A percentile compares a stretch with the other conserved stretches of the same genome.
phyloP scores from a whole-genome alignment of 371 early-diverging fungal species.

The Globomyces sp. region DNA sequence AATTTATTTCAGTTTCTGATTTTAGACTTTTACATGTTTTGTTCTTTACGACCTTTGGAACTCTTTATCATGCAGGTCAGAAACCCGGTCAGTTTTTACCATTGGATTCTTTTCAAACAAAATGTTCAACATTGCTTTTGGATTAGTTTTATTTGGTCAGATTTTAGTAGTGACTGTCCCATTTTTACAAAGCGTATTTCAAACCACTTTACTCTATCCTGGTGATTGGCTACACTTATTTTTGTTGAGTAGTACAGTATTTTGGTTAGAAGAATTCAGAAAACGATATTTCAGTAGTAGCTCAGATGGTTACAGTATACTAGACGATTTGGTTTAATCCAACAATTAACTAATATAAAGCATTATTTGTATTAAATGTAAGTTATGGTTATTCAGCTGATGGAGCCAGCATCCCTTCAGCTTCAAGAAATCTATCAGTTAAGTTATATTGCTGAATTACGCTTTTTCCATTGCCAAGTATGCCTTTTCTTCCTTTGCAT shows the following conservation, averaged over 20 bases:
- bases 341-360: not conserved
- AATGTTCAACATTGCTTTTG: slow-evolving; percentile 83
- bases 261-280: slow-evolving; percentile 76
- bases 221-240: slow-evolving; percentile 68
- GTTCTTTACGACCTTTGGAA: slow-evolving; percentile 97
- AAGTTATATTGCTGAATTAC: slow-evolving; percentile 9
- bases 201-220: slow-evolving; percentile 77
- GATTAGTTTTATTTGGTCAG: slow-evolving; percentile 80
- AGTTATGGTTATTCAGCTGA: slow-evolving; percentile 16
- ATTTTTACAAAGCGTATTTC: slow-evolving; percentile 88
- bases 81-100: slow-evolving; percentile 73
- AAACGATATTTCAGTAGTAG: slow-evolving; percentile 41
- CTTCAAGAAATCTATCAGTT: slow-evolving; percentile 6
- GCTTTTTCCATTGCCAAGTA: slow-evolving; percentile 22
- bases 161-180: slow-evolving; percentile 86
- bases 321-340: slow-evolving; percentile 6
- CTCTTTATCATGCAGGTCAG: slow-evolving; percentile 86
- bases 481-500: slow-evolving; percentile 26
- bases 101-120: slow-evolving; percentile 81
- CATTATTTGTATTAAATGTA: not conserved
- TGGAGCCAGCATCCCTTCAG: slow-evolving; percentile 8
- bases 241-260: slow-evolving; percentile 66
- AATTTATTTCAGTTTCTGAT: slow-evolving; percentile 16
- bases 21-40: slow-evolving; percentile 89
- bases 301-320: slow-evolving; percentile 1